Evolutionary conservation across 352 stramenopile genomes (phyloP).

Genomic region (Phytopythium vexans): DNA sequence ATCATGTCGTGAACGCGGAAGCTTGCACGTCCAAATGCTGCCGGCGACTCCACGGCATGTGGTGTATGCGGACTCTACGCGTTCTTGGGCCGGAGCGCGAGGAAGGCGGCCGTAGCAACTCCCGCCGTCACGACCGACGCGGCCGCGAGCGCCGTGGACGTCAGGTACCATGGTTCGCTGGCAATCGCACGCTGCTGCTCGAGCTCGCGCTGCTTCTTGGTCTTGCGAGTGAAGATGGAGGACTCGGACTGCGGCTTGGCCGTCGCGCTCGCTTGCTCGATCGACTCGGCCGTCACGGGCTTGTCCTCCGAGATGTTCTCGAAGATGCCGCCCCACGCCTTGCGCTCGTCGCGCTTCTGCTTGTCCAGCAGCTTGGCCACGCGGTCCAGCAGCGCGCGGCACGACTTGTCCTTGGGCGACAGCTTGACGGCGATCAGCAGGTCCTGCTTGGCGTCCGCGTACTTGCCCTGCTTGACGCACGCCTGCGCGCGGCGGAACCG

Average conservation of each 20-base stretch:
- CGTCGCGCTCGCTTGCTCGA: slow-evolving; percentile 13
- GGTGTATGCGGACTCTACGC: slow-evolving; percentile 12
- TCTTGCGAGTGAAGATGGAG: slow-evolving; percentile 77
- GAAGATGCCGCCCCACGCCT: slow-evolving; percentile 81
- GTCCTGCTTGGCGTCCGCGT: slow-evolving; percentile 70
- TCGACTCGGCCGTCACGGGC: slow-evolving; percentile 7
- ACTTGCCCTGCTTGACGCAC: slow-evolving; percentile 71
- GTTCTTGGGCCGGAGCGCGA: slow-evolving; percentile 61
- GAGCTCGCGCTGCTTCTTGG: slow-evolving; percentile 37
- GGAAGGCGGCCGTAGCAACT: slow-evolving; percentile 54
- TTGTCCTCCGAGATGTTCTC: slow-evolving; percentile 39
- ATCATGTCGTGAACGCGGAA: too few relatives aligned
- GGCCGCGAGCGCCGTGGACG: slow-evolving; percentile 47
- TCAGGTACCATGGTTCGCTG: slow-evolving; percentile 58
- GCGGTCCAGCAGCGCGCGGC: slow-evolving; percentile 65
- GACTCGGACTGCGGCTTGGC: slow-evolving; percentile 12
- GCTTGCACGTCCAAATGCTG: too few relatives aligned
- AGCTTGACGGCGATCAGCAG: slow-evolving; percentile 74
- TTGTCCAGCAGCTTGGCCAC: slow-evolving; percentile 70
- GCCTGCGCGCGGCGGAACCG: slow-evolving; percentile 81
- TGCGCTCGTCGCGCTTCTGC: slow-evolving; percentile 75
- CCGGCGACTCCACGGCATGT: too few relatives aligned
- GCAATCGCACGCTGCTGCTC: slow-evolving; percentile 10
- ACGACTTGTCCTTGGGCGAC: slow-evolving; percentile 81
- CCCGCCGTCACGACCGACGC: slow-evolving; percentile 70